Base-by-base conservation (phyloP, 305 asterid genomes). In the Solanum aculeatissimum region DNA sequence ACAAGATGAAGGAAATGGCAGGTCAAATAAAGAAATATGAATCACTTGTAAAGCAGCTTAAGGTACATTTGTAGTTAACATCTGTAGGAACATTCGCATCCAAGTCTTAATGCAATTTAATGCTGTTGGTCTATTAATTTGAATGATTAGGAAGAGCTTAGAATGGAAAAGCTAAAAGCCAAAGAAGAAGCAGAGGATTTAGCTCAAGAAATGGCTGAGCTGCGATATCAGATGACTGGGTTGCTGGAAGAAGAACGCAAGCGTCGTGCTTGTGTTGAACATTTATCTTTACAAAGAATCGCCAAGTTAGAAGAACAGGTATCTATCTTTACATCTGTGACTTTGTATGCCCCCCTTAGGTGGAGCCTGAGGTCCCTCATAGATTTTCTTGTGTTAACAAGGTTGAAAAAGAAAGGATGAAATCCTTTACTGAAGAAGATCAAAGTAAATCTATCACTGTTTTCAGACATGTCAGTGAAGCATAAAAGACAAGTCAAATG, bases 151-250 rank as follows among this genome's bases (percentile, higher is more conserved):
- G 96, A 90, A 85, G 94, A 95, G 82, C 81, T 93, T 69, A 91
- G 91, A 88, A 91, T 70, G 68, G 95, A 92, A 89, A 95, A 86
- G 87, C 53, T 88, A 86, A 96, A 92, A 85, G 93, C 97, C 23
- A 95, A 92, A 88, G 99, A 96, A 89, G 98, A 93, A 90, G 94
- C 95, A 19, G 99, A 95, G 85, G 99, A 96, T 86, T 89, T 96
- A 83, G 94, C 95, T 80, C 99, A 96, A 88, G 99, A 96, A 91
- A 96, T 96, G 99, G 99, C 98, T 4, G 99, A 96, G 87, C 88
- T 96, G 70, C 90, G 98, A 91, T 96, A 95, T 87, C 97, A 93
- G 71, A 86, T 94, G 71, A 93, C 97, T 12, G 78, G 88, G 72
- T 85, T 85, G 93, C 97, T 93, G 29, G 97, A 96, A 63, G 98